Conservation (phyloP, 768 basidiomycete species). For the Floccularia luteovirens region DNA sequence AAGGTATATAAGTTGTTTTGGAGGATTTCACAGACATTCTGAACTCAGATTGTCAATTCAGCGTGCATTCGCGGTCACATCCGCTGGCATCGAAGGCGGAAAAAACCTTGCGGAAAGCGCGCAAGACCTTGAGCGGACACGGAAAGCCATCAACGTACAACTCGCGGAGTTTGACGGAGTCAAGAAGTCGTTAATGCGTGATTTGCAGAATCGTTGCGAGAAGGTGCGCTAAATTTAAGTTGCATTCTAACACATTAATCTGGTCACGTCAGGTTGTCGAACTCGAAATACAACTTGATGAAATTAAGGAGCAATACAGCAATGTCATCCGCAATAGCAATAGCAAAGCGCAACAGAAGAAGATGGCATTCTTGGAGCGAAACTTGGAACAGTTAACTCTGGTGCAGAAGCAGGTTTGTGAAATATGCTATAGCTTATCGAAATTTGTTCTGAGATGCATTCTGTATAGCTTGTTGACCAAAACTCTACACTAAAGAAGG, state of each 20-base stretch:
- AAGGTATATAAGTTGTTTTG: constrained; percentile 51
- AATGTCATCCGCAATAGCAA: constrained; percentile 98
- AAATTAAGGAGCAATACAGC: constrained; percentile 98
- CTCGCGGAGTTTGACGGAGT: constrained; percentile 97
- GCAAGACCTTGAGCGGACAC: constrained; percentile 92
- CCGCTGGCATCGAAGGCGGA: constrained; percentile 94
- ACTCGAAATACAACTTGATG: constrained; percentile 96
- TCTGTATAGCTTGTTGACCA: constrained; percentile 86
- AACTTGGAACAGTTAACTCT: constrained; percentile 92
- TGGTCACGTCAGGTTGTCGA: constrained; percentile 75
- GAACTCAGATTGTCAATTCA: constrained; percentile 20
- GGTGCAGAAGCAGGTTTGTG: constrained; percentile 89
- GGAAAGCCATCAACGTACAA: constrained; percentile 97
- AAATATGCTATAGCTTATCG: no score
- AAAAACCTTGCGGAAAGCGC: constrained; percentile 96
- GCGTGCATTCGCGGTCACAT: constrained; percentile 96
- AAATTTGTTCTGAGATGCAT: background rate
- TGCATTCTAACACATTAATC: constrained; percentile 6
- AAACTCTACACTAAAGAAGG: constrained; percentile 95
- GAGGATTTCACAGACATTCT: constrained; percentile 1
- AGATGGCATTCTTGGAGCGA: constrained; percentile 97
- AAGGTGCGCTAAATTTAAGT: constrained; percentile 49
- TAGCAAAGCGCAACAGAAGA: constrained; percentile 97
- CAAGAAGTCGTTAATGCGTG: constrained; percentile 98
- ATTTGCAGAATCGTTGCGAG: constrained; percentile 98